Base-by-base conservation (phyloP, 73 alveolate genomes). In the Urostyla sp. region DNA sequence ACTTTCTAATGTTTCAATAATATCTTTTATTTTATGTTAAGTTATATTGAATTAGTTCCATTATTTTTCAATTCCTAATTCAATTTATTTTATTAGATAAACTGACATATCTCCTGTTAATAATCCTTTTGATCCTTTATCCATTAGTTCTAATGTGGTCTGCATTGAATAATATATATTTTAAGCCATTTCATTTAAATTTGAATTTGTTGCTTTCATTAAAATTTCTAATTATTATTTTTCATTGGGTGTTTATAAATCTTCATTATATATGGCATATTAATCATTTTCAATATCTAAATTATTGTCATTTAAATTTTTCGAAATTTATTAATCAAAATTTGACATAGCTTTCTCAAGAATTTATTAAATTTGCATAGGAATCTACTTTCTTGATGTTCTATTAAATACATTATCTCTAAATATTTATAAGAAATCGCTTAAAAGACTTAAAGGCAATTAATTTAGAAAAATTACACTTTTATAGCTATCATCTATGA, bases 41-140 rank as follows among this genome's bases (percentile, higher is more conserved):
- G 43, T 52, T 30, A 23, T 36, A 13, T 58, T 23, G 35, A 77
- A 75, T 50, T 73, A 34, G 21, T 2, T 32, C 44, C 28, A 30
- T 45, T 20, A 52, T 49, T 72, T 81, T 50, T 69, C 81, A 15
- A 81, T 38, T 38, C 85, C 72, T 4, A 37, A 16, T 76, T 73
- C 51, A 26, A 84, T 76, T 20, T 60, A 30, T 53, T 90, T 77
- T 20, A 90, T 57, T 73, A 66, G 26, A 57, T 67, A 72, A 75
- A 89, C 77, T 35, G 92, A 51, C 34, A 94, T 36, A 50, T 94
- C 98, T 34, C 97, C 97, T 0, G 95, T 59, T 34, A 91, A 83
- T n/a, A 91, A 73, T 18, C 98, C 98, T 49, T 84, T 91, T 31
- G 80, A 67, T 11, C 92, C 90, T 44, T 94, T 94, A 59, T 94